Evolutionary conservation across 2,329 filamentous ascomycete genomes (phyloP), one percentile per base, ranked within the genome.

Genomic region (Trichophyton benhamiae): DNA sequence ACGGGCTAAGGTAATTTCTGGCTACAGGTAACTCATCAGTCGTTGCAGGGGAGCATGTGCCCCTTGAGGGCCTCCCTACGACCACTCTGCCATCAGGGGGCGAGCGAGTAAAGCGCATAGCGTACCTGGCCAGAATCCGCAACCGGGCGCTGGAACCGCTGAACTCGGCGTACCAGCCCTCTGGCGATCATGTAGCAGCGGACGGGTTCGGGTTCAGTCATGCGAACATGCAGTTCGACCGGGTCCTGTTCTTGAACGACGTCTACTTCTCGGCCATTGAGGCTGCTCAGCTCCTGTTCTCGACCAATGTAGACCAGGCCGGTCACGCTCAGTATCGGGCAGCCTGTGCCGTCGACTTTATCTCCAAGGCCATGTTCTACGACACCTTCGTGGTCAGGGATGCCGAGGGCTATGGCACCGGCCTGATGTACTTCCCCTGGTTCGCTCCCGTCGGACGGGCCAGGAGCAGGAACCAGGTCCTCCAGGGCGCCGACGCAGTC

Each of bases 301-400:
- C 62, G n/a, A 63, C 62, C n/a, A 63, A 63, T 27, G 53, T 42
- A 20, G 49, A 60, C 33, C 11, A 58, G 17, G 52, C 49, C 6
- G 49, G 60, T 9, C 57, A 30, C 61, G 61, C 58, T 15, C 57
- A 44, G 15, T 63, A 63, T 17, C 62, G 60, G 6, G 60, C 62
- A 13, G 62, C 62, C 7, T 63, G 62, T 25, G 62, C 62, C 22
- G 30, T 63, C 27, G 62, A 63, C 41, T 63, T 63, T 41, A 41
- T 60, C 8, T 57, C 62, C 25, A 63, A 58, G 15, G 42, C 58
- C 9, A 52, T 63, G 58, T 63, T 63, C 27, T 63, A 63, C 27
- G 62, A 63, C 48, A 57, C 62, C 3, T 63, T 63, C 33, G 62
- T 63, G 17, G 62, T 63, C 11, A 41, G 62, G 44, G 62, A 63